phyloP scores from a whole-genome alignment of 805 yeast species.

The Kazachstania viticola region DNA sequence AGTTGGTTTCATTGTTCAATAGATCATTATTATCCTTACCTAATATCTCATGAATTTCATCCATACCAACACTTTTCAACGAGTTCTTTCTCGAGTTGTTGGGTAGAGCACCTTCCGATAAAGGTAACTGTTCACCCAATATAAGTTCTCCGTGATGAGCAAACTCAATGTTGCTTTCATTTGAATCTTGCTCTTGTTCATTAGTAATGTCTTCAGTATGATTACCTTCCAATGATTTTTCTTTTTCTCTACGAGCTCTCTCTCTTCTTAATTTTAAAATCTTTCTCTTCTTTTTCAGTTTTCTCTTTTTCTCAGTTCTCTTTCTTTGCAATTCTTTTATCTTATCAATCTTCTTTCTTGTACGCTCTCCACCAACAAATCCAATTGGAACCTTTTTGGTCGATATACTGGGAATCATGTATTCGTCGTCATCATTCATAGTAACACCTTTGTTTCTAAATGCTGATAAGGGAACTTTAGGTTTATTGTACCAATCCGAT shows the following conservation, averaged over 20 bases:
- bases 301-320: slow-evolving; percentile 25
- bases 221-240: slow-evolving; percentile 4
- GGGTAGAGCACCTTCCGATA: not conserved
- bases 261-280: slow-evolving; percentile 22
- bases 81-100: slow-evolving; percentile 13
- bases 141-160: not conserved
- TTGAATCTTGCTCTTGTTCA: not conserved
- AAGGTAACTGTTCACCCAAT: not conserved
- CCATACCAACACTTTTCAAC: slow-evolving; percentile 21
- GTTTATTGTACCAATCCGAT: slow-evolving; percentile 30
- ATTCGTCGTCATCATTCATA: slow-evolving; percentile 24
- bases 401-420: slow-evolving; percentile 19
- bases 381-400: slow-evolving; percentile 27
- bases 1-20: slow-evolving; percentile 7
- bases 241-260: slow-evolving; percentile 22
- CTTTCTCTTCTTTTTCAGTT: slow-evolving; percentile 25
- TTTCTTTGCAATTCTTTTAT: slow-evolving; percentile 27
- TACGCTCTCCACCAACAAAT: slow-evolving; percentile 26
- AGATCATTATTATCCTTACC: slow-evolving; percentile 16
- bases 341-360: slow-evolving; percentile 25
- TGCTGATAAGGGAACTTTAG: slow-evolving; percentile 74
- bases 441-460: slow-evolving; percentile 68
- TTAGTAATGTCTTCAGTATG: slow-evolving; percentile 1
- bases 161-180: not conserved
- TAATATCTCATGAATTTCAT: slow-evolving; percentile 23